Evolutionary conservation across 805 yeast genomes (phyloP).

Genomic region (Zygosaccharomyces gambellarensis): DNA sequence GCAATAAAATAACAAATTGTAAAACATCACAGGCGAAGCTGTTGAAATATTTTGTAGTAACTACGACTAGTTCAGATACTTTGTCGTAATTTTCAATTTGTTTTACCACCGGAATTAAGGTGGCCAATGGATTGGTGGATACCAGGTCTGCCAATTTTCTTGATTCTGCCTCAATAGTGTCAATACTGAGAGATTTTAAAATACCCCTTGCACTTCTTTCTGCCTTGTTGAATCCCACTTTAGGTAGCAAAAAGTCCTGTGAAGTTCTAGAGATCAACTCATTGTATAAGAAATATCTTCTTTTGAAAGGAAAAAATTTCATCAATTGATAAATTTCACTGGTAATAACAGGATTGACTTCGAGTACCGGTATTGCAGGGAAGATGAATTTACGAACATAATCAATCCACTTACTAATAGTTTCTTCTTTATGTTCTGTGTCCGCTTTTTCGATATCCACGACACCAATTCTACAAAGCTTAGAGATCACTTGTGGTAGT

Average conservation of each 20-base stretch:
- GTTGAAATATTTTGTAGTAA: conserved; percentile 70
- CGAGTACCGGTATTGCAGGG: conserved; percentile 53
- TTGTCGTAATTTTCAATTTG: conserved; percentile 93
- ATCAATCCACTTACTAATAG: conserved; percentile 47
- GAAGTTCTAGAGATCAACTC: conserved; percentile 59
- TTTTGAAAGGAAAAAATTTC: conserved; percentile 50
- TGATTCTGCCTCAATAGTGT: conserved; percentile 69
- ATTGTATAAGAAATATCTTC: conserved; percentile 73
- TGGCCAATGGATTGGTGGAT: conserved; percentile 72
- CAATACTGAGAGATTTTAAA: conserved; percentile 75
- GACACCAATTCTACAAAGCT: conserved; percentile 57
- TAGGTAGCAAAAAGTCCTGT: conserved; percentile 52
- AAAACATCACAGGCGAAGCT: conserved; percentile 81
- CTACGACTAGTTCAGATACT: conserved; percentile 69
- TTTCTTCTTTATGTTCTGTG: conserved; percentile 9
- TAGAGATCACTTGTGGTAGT: conserved; percentile 45
- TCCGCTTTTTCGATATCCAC: conserved; percentile 32
- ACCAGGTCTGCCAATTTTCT: conserved; percentile 68
- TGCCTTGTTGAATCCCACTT: conserved; percentile 56
- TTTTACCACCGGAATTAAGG: conserved; percentile 62
- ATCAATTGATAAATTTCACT: conserved; percentile 57
- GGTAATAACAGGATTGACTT: conserved; percentile 53
- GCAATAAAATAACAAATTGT: conserved; percentile 63
- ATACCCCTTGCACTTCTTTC: conserved; percentile 75
- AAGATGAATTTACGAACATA: conserved; percentile 62